These are phyloP conservation scores for Backusella liffmaniae DNA, from an alignment of 192 early-diverging fungal species.

Conservation along the genomic window DNA sequence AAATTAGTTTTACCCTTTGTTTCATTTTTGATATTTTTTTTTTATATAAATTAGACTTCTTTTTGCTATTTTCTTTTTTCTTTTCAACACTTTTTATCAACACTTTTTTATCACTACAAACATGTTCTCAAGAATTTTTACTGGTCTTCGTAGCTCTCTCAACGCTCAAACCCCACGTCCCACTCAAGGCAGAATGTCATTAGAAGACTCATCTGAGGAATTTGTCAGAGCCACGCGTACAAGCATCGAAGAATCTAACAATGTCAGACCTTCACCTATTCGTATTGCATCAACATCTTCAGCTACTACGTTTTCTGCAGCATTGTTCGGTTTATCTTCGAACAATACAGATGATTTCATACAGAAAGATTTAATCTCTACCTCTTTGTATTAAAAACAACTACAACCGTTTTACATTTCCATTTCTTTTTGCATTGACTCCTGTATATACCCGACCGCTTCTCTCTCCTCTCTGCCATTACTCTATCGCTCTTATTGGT, in stretches of 20 bases:
- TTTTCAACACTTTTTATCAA: not conserved
- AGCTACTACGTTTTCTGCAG: not conserved
- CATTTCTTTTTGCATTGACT: not conserved
- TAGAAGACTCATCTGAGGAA: slow-evolving; percentile 13
- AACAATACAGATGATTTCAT: slow-evolving; percentile 28
- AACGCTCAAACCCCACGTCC: not conserved
- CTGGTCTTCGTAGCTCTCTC: slow-evolving; percentile 5
- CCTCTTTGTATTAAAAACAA: slow-evolving; percentile 8
- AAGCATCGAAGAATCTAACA: slow-evolving; percentile 2
- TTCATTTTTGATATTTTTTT: not conserved
- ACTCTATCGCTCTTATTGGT: not conserved
- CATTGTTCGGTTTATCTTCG: not conserved
- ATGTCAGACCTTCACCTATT: not conserved
- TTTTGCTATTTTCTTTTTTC: not conserved
- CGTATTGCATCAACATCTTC: not conserved
- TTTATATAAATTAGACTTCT: not conserved
- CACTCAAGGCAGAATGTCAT: not conserved
- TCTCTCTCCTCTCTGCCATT: not conserved
- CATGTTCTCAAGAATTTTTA: slow-evolving; percentile 14
- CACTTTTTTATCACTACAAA: not conserved
- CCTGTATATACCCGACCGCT: not conserved
- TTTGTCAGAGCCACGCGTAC: not conserved
- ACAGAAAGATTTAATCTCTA: slow-evolving; percentile 21
- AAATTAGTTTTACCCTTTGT: not conserved
- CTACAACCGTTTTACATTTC: not conserved